Conservation (phyloP, 1,139 yeast species). For the Groenewaldozyma sp. region DNA sequence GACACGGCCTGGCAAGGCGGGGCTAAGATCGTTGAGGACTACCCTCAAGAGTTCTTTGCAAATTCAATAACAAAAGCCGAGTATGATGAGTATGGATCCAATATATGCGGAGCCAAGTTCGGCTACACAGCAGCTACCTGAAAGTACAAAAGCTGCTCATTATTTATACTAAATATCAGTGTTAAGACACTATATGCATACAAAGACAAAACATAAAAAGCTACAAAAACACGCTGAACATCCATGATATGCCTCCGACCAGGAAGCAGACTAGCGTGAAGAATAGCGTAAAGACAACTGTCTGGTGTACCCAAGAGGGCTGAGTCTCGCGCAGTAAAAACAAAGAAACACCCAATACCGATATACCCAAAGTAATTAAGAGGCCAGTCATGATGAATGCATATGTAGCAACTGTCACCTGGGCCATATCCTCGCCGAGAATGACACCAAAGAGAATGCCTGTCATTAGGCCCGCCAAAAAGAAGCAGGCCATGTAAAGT, state of each 20-base stretch:
- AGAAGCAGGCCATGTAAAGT: constrained; percentile 36
- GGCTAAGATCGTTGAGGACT: constrained; percentile 39
- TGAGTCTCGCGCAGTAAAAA: constrained; percentile 31
- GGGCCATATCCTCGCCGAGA: constrained; percentile 28
- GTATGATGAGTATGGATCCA: constrained; percentile 77
- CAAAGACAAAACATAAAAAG: no score
- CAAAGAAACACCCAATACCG: constrained; percentile 33
- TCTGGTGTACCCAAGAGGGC: constrained; percentile 36
- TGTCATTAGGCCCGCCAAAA: constrained; percentile 38
- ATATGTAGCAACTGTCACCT: constrained; percentile 19
- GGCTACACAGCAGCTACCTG: no score
- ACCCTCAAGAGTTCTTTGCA: constrained; percentile 41
- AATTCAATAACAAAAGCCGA: constrained; percentile 55
- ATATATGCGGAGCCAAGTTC: constrained; percentile 20
- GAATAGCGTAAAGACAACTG: constrained; percentile 31
- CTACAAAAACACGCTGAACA: constrained; percentile 9
- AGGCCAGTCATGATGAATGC: constrained; percentile 26
- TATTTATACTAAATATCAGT: not conserved
- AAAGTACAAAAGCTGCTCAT: constrained; percentile 9
- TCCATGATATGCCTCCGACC: constrained; percentile 38
- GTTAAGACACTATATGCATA: not conserved
- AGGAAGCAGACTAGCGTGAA: constrained; percentile 36
- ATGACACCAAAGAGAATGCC: constrained; percentile 42
- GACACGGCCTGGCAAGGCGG: constrained; percentile 52
- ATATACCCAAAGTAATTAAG: constrained; percentile 31